Evolutionary conservation across 2,329 filamentous ascomycete genomes (phyloP).

Genomic region (Fusarium sp.): DNA sequence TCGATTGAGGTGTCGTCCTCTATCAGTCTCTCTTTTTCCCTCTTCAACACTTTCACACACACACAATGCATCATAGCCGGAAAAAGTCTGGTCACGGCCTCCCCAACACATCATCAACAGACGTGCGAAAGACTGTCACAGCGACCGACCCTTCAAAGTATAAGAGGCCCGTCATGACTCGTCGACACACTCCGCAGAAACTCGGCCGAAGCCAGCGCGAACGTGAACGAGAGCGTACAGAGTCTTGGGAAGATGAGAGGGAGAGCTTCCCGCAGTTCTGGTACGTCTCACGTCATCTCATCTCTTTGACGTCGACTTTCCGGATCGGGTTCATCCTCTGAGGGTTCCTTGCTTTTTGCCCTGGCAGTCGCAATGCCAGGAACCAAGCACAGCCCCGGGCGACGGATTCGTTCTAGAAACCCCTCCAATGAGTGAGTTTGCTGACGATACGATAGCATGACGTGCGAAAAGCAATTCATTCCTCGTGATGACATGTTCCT

Average conservation of each 20-base stretch:
- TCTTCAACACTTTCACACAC: neutral
- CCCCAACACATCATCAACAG: constrained; percentile 65
- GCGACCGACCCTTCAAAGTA: constrained; percentile 60
- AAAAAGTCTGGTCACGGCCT: constrained; percentile 67
- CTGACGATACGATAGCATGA: constrained; percentile 63
- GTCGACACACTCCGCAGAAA: constrained; percentile 62
- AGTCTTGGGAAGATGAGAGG: constrained; percentile 67
- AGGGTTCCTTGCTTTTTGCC: constrained; percentile 32
- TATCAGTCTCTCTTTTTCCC: constrained; percentile 17
- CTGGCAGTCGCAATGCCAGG: constrained; percentile 19
- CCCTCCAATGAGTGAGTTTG: constrained; percentile 7
- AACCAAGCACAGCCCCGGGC: constrained; percentile 18
- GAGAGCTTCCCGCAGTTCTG: constrained; percentile 75
- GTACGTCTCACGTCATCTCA: constrained; percentile 57
- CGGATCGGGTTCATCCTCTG: constrained; percentile 15
- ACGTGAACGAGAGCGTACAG: constrained; percentile 63
- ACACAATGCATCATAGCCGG: constrained; percentile 67
- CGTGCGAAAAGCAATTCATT: constrained; percentile 75
- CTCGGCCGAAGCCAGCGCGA: constrained; percentile 64
- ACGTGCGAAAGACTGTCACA: constrained; percentile 64
- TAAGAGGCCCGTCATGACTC: constrained; percentile 60
- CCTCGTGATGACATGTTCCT: constrained; percentile 67
- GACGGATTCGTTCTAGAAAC: neutral
- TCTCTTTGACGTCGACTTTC: constrained; percentile 11
- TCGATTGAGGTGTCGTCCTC: constrained; percentile 26